These are phyloP conservation scores for Eimeria maxima DNA, from an alignment of 169 alveolate genomes.

Conservation along the genomic window DNA sequence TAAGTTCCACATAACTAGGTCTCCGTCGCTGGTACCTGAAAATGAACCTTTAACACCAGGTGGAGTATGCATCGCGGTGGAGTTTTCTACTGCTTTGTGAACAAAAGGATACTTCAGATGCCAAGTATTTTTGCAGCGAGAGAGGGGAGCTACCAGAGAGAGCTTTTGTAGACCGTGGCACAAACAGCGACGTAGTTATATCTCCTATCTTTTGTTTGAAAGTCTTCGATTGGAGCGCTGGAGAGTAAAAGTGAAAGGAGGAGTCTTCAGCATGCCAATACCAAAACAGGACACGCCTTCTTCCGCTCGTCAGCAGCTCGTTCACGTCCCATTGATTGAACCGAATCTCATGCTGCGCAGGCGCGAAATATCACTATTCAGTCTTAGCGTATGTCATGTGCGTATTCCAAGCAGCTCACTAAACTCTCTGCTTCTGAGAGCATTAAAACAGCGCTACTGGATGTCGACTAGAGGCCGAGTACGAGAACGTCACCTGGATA, in stretches of 20 bases:
- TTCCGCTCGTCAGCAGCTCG: conserved; percentile 94
- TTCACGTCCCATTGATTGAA: conserved; percentile 92
- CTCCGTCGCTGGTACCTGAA: conserved; percentile 93
- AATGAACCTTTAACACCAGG: too few species aligned
- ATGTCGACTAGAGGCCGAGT: background rate
- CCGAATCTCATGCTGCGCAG: conserved; percentile 86
- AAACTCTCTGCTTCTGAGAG: background rate
- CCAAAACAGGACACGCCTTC: conserved; percentile 92
- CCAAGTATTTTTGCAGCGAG: background rate
- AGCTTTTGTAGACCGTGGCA: conserved; percentile 89
- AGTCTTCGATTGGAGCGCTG: conserved; percentile 85
- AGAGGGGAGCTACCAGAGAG: conserved; percentile 60
- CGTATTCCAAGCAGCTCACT: background rate
- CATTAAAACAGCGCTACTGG: background rate
- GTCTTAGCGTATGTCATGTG: background rate
- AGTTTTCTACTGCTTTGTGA: background rate
- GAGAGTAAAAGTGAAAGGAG: conserved; percentile 86
- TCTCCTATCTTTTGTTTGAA: conserved; percentile 88
- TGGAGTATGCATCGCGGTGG: too few species aligned
- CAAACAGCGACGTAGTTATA: conserved; percentile 93
- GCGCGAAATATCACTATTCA: background rate
- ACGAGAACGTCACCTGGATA: conserved; percentile 61
- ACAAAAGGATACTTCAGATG: background rate
- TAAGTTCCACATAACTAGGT: conserved; percentile 94
- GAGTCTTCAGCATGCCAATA: conserved; percentile 89